These are phyloP conservation scores for Gossypium davidsonii DNA, from an alignment of 441 rosid species.

Conservation along the genomic window DNA sequence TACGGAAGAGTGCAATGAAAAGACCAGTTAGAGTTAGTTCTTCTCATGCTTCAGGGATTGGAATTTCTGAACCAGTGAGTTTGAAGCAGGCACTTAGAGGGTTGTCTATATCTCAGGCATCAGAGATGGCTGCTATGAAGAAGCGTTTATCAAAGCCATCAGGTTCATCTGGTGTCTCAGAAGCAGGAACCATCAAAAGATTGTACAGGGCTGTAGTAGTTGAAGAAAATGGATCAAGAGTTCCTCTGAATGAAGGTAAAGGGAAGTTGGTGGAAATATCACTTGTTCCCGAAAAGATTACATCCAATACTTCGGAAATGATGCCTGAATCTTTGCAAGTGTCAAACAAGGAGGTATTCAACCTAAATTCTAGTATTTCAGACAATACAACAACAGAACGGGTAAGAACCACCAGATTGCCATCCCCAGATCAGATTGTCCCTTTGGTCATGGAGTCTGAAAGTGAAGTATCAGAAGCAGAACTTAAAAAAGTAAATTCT, in stretches of 20 bases:
- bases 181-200: conserved; percentile 57
- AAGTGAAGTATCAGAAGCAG: conserved; percentile 23
- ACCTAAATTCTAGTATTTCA: conserved; percentile 21
- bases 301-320: conserved; percentile 23
- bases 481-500: conserved; percentile 16
- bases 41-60: conserved; percentile 54
- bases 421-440: conserved; percentile 24
- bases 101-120: conserved; percentile 77
- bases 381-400: conserved; percentile 15
- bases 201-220: conserved; percentile 57
- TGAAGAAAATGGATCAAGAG: conserved; percentile 49
- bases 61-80: conserved; percentile 62
- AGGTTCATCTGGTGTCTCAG: conserved; percentile 39
- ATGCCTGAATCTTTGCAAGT: conserved; percentile 24
- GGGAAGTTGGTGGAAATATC: conserved; percentile 56
- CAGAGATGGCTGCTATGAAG: conserved; percentile 84
- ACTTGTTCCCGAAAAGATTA: conserved; percentile 45
- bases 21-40: conserved; percentile 61
- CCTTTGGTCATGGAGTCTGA: conserved; percentile 22
- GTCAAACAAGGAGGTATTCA: conserved; percentile 22
- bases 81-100: conserved; percentile 87
- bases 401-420: conserved; percentile 16
- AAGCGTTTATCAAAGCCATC: conserved; percentile 36
- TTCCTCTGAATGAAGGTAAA: conserved; percentile 34
- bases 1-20: conserved; percentile 62